These are phyloP conservation scores for Pistacia vera DNA, from an alignment of 345 rosid species.

Conservation along the genomic window DNA sequence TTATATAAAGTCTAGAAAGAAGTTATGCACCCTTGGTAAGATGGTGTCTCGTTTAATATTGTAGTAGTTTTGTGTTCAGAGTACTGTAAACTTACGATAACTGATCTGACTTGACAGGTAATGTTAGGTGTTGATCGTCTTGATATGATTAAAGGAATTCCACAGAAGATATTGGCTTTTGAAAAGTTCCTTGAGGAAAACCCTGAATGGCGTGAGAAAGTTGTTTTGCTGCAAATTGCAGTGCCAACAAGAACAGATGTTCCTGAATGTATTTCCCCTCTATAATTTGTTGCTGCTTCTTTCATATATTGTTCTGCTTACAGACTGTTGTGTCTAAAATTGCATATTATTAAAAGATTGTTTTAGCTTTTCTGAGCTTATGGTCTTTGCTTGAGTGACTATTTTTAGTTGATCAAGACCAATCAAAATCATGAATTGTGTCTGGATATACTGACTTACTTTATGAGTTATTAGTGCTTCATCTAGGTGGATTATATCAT, in stretches of 20 bases:
- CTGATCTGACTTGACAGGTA: slow-evolving; percentile 51
- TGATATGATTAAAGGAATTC: slow-evolving; percentile 99
- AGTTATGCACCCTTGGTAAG: not conserved
- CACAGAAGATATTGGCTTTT: slow-evolving; percentile 97
- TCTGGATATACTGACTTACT: not conserved
- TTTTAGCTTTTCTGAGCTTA: not conserved
- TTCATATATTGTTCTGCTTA: slow-evolving; percentile 1
- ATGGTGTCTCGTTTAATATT: not conserved
- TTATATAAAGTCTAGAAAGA: not conserved
- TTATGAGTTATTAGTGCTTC: not conserved
- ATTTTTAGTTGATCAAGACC: not conserved
- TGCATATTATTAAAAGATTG: not conserved
- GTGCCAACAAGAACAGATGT: slow-evolving; percentile 99
- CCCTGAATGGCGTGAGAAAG: slow-evolving; percentile 91
- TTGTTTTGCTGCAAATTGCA: slow-evolving; percentile 95
- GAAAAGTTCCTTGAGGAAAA: slow-evolving; percentile 99
- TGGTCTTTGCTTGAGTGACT: not conserved
- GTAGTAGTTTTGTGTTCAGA: not conserved
- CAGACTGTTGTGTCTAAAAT: not conserved
- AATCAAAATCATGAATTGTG: not conserved
- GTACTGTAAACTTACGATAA: slow-evolving; percentile 2
- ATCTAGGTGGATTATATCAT: not conserved
- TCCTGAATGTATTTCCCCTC: slow-evolving; percentile 81
- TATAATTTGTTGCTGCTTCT: slow-evolving; percentile 20
- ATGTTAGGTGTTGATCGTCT: slow-evolving; percentile 99